Conservation (phyloP, 164 flowering plant species). For the Liquidambar formosana region DNA sequence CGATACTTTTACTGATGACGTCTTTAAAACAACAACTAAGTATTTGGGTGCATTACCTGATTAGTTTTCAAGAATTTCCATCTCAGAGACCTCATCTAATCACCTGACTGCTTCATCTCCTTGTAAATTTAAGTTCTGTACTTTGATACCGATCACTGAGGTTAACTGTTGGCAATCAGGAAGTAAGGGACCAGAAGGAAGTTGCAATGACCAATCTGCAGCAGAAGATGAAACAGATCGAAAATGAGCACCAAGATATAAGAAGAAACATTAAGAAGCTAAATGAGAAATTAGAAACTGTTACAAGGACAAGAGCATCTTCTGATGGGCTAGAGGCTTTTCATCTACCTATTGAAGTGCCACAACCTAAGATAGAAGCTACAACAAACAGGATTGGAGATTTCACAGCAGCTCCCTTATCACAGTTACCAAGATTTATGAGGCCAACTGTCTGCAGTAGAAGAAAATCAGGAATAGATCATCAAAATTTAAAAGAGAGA, state of each 20-base stretch:
- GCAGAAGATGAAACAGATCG: conserved; percentile 44
- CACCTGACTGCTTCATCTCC: neutral
- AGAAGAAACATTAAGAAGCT: conserved; percentile 33
- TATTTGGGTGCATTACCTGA: too few species aligned
- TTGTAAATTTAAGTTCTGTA: neutral
- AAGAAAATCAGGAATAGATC: conserved; percentile 35
- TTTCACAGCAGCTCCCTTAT: conserved; percentile 19
- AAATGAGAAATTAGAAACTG: conserved; percentile 30
- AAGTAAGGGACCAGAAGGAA: conserved; percentile 36
- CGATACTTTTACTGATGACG: neutral
- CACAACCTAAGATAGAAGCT: conserved; percentile 13
- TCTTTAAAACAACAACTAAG: neutral
- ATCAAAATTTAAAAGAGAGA: conserved; percentile 20
- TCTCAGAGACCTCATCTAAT: too few species aligned
- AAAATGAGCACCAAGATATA: conserved; percentile 35
- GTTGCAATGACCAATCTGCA: conserved; percentile 40
- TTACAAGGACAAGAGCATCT: conserved; percentile 22
- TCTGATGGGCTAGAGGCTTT: conserved; percentile 20
- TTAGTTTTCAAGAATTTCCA: neutral
- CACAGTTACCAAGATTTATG: conserved; percentile 56
- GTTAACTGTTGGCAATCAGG: conserved; percentile 34
- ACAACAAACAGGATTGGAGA: conserved; percentile 11
- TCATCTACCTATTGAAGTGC: conserved; percentile 18
- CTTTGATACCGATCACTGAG: neutral
- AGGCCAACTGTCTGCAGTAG: conserved; percentile 57